Conservation (phyloP, 805 yeast species). For the Barnettozyma californica region DNA sequence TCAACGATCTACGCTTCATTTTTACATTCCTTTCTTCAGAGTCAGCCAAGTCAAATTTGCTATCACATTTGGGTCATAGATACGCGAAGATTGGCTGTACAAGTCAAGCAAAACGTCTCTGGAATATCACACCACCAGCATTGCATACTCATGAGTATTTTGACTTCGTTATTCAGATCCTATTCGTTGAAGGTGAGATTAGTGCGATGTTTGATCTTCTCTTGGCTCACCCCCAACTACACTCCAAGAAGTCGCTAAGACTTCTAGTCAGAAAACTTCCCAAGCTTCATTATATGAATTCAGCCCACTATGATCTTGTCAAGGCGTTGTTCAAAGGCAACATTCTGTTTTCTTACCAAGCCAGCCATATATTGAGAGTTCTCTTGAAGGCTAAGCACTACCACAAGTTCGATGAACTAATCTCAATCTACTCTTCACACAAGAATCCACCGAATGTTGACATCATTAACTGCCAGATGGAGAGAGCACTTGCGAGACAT, state of each 20-base stretch:
- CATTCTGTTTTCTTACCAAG: neutral
- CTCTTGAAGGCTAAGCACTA: neutral
- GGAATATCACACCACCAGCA: slow-evolving; percentile 6
- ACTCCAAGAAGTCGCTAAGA: neutral
- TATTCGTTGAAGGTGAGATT: neutral
- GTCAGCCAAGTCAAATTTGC: slow-evolving; percentile 2
- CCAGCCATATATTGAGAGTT: neutral
- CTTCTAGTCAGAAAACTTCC: neutral
- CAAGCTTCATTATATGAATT: neutral
- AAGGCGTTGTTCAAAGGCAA: neutral
- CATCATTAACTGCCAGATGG: slow-evolving; percentile 3
- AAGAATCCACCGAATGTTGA: neutral
- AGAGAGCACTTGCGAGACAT: neutral
- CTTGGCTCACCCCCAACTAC: neutral
- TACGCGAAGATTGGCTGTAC: neutral
- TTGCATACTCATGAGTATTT: neutral
- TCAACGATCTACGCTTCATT: slow-evolving; percentile 2
- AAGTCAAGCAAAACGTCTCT: slow-evolving; percentile 1
- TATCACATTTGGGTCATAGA: neutral
- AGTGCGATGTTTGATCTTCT: neutral
- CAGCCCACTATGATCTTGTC: neutral
- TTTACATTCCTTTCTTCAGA: neutral
- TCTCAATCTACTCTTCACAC: neutral
- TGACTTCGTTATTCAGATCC: neutral
- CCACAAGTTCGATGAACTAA: slow-evolving; percentile 2